These are phyloP conservation scores for Ustanciosporium gigantosporum DNA, from an alignment of 1,284 basidiomycete species.

Conservation along the genomic window DNA sequence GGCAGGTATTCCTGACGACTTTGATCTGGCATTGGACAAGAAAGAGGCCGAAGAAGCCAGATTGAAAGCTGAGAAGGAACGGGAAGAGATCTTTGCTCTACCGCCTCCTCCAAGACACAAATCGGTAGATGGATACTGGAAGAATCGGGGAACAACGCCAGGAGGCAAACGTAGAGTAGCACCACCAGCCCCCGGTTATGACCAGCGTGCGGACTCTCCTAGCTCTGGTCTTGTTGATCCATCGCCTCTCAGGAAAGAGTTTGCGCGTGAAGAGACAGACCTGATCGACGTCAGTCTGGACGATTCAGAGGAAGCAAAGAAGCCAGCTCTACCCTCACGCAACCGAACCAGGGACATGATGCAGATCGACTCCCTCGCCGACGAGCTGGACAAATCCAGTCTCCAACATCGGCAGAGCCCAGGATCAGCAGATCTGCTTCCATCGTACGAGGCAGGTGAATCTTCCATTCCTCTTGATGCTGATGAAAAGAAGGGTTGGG, in stretches of 20 bases:
- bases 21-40: constrained; percentile 44
- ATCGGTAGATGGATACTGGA: constrained; percentile 20
- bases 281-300: background rate
- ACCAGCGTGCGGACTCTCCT: too few species aligned
- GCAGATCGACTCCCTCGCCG: constrained; percentile 6
- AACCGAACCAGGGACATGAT: too few species aligned
- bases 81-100: constrained; percentile 31
- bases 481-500: too few species aligned
- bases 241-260: too few species aligned
- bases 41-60: constrained; percentile 19
- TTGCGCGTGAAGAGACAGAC: too few species aligned
- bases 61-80: constrained; percentile 14
- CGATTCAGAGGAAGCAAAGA: background rate
- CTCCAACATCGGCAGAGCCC: background rate
- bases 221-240: constrained; percentile 6
- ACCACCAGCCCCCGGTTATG: too few species aligned
- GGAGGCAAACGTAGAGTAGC: constrained; percentile 15
- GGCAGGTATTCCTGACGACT: constrained; percentile 56
- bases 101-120: constrained; percentile 47
- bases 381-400: constrained; percentile 2
- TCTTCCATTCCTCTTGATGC: constrained; percentile 2
- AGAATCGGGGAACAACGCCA: constrained; percentile 1
- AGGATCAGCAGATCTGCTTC: background rate
- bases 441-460: constrained; percentile 4
- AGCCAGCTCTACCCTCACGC: too few species aligned